Evolutionary conservation across 306 rosid genomes (phyloP).

Genomic region (Quercus ilex): DNA sequence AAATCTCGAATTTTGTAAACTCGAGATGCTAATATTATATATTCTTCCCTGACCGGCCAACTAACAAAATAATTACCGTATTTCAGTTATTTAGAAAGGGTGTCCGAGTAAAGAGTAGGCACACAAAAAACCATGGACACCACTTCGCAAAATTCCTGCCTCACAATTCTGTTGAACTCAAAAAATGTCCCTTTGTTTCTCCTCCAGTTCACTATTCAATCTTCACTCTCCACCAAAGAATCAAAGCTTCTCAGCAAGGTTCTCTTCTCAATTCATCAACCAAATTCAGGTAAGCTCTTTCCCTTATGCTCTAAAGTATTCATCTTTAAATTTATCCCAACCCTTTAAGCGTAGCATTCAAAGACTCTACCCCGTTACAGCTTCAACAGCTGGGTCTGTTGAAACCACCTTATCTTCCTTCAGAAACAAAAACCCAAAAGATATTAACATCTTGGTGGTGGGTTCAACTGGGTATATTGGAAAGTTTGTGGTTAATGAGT

Average conservation of each 20-base stretch:
- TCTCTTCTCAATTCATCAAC: constrained; percentile 52
- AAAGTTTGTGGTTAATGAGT: constrained; percentile 78
- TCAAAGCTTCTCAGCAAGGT: constrained; percentile 30
- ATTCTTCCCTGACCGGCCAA: too few species aligned
- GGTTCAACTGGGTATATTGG: constrained; percentile 99
- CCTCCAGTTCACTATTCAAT: constrained; percentile 46
- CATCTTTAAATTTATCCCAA: constrained; percentile 20
- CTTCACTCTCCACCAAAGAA: constrained; percentile 42
- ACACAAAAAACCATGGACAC: constrained; percentile 13
- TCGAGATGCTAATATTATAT: too few species aligned
- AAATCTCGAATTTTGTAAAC: too few species aligned
- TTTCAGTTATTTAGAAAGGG: too few species aligned
- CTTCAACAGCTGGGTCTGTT: constrained; percentile 38
- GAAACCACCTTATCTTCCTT: constrained; percentile 45
- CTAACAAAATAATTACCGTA: too few species aligned
- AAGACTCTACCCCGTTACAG: constrained; percentile 44
- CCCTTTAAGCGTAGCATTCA: constrained; percentile 32
- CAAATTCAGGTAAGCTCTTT: constrained; percentile 48
- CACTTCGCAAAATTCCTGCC: constrained; percentile 18
- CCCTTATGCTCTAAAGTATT: constrained; percentile 29
- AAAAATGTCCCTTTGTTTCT: constrained; percentile 62
- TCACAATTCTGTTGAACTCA: constrained; percentile 19
- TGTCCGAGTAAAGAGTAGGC: background rate
- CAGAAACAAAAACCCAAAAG: constrained; percentile 68
- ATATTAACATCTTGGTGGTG: constrained; percentile 66